Evolutionary conservation across 768 basidiomycete genomes (phyloP), one percentile per base, ranked within the genome.

Genomic region (Coprinopsis cinerea): DNA sequence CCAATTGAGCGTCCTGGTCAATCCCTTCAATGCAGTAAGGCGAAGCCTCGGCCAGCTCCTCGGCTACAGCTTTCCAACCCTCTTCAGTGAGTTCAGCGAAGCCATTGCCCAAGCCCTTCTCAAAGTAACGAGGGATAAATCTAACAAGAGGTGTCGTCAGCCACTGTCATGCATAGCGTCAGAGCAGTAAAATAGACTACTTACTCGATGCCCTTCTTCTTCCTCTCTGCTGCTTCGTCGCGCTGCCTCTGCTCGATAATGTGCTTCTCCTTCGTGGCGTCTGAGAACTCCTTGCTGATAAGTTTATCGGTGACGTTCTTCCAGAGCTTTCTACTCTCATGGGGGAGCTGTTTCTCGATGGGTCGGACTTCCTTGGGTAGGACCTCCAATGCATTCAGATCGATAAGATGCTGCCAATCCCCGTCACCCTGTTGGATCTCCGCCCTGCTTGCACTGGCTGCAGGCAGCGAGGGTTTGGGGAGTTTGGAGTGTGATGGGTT

Each of bases 221-320:
- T 94, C 67, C 92, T 75, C 64, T 92, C 89, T 10, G 85, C 87
- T 4, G 92, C 89, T 26, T 82, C 78, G 52, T 97, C 93, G 44
- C 96, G 72, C 73, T 98, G 96, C 61, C 64, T 79, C 76, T 98
- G 95, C 69, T 99, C 96, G 49, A 99, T 95, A 3, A 67, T 66
- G 46, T 92, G 79, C 75, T 99, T 99, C 71, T 87, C 80, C 72
- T 77, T 88, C 50, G 92, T 97, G 46, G 96, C 96, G 35, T 94
- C 91, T 20, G 79, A 76, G 67, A 79, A 99, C 61, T 94, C 88
- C 77, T 96, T 98, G 61, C 70, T 77, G 37, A 88, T 43, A 49
- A 98, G 67, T 51, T 77, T 72, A 39, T 68, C 74, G 44, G 94
- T 95, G 18, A 97, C 89, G 47, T 64, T 76, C 49, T 86, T 82